Conservation (phyloP, 495 filamentous ascomycete genomes). For the Aspergillus coremiiformis region DNA sequence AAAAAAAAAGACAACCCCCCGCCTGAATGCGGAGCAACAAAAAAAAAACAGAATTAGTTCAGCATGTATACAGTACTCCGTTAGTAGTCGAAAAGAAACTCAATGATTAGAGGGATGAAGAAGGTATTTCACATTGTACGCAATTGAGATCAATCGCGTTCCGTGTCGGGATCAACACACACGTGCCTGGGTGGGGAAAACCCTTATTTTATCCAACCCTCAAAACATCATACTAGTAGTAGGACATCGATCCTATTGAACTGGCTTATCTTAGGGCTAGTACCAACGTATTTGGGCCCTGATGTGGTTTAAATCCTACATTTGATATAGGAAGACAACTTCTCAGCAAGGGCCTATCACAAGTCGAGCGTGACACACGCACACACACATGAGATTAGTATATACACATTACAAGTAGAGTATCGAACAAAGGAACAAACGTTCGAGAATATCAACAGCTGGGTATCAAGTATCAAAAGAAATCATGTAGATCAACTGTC, state of each 20-base stretch:
- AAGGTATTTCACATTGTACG: too few species aligned
- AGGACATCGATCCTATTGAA: too few species aligned
- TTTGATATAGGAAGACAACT: too few species aligned
- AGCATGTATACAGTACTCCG: too few species aligned
- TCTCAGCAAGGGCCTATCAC: too few species aligned
- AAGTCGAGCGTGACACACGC: too few species aligned
- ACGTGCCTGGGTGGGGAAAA: slow-evolving; percentile 6
- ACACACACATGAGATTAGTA: not conserved
- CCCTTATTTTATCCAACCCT: not conserved
- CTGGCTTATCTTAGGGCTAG: too few species aligned
- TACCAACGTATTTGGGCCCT: too few species aligned
- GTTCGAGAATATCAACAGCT: slow-evolving; percentile 6
- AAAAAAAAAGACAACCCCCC: too few species aligned
- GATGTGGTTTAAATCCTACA: too few species aligned
- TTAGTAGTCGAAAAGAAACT: too few species aligned
- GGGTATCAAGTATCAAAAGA: slow-evolving; percentile 9
- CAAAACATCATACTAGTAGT: not conserved
- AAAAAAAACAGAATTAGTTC: not conserved
- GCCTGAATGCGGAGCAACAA: not conserved
- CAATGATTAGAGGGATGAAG: too few species aligned
- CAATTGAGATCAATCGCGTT: not conserved
- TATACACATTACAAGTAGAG: slow-evolving; percentile 2
- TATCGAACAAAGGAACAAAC: not conserved
- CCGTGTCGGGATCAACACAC: slow-evolving; percentile 4
- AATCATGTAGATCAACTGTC: not conserved